Conservation (phyloP, 73 alveolate genomes). For the Paramecium pentaurelia region DNA sequence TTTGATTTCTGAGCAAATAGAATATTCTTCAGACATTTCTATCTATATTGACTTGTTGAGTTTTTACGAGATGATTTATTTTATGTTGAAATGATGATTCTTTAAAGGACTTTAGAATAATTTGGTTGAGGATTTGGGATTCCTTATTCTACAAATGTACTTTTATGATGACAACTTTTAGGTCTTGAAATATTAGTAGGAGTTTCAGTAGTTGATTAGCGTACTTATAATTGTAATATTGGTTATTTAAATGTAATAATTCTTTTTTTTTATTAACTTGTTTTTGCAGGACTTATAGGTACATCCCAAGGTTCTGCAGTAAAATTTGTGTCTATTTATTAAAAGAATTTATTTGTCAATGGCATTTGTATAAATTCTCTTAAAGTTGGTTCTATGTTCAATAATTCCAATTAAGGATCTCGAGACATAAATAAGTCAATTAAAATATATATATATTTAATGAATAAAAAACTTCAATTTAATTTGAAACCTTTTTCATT, state of each 20-base stretch:
- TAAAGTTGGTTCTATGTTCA: not conserved
- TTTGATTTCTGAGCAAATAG: not conserved
- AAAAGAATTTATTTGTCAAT: not conserved
- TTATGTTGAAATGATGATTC: not conserved
- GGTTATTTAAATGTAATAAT: not conserved
- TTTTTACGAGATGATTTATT: conserved; percentile 14
- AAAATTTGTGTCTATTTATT: not conserved
- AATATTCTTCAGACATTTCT: not conserved
- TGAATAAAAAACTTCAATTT: not conserved
- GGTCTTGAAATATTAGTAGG: not conserved
- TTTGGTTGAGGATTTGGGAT: not conserved
- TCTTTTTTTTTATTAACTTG: not conserved
- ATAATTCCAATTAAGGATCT: not conserved
- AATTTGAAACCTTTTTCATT: not conserved
- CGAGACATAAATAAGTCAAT: not conserved
- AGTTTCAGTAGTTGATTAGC: not conserved
- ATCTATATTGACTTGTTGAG: conserved; percentile 8
- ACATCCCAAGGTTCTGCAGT: conserved; percentile 16
- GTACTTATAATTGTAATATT: not conserved
- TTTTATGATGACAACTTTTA: not conserved
- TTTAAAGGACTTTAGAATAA: not conserved
- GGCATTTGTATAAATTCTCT: not conserved
- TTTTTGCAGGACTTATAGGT: not conserved
- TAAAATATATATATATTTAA: not conserved
- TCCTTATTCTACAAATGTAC: not conserved